phyloP scores from a whole-genome alignment of 371 early-diverging fungal genomes.

The Basidiobolus meristosporus region DNA sequence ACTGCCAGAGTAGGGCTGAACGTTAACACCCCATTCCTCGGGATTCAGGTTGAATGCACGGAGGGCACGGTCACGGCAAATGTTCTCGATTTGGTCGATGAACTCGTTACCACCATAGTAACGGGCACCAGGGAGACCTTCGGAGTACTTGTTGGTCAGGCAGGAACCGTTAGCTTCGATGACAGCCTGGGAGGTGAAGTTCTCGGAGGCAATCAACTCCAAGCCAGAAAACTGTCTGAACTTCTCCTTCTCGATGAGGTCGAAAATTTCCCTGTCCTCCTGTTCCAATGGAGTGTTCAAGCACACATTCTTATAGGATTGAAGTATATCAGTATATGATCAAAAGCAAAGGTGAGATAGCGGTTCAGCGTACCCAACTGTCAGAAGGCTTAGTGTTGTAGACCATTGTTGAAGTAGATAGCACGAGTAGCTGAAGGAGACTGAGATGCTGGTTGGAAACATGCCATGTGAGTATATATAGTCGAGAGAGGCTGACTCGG shows the following conservation, averaged over 20 bases:
- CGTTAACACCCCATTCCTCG: constrained; percentile 97
- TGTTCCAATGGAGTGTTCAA: constrained; percentile 60
- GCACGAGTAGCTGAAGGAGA: too few species aligned
- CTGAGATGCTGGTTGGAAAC: too few species aligned
- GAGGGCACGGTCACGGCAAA: constrained; percentile 93
- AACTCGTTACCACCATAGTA: constrained; percentile 93
- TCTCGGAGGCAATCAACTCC: constrained; percentile 98
- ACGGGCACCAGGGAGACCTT: constrained; percentile 94
- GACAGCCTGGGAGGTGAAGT: constrained; percentile 94
- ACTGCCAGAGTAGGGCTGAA: constrained; percentile 95
- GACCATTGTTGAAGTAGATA: too few species aligned
- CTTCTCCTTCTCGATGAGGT: constrained; percentile 91
- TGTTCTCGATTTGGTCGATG: constrained; percentile 89
- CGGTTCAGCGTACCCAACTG: too few species aligned
- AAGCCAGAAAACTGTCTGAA: constrained; percentile 90
- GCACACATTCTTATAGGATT: constrained; percentile 41
- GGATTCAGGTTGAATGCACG: constrained; percentile 83
- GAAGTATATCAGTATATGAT: too few species aligned
- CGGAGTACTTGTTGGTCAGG: constrained; percentile 99
- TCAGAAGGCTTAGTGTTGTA: too few species aligned
- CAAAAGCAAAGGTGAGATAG: too few species aligned
- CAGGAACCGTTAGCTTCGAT: constrained; percentile 96
- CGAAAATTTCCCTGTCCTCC: constrained; percentile 84
- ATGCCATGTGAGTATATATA: too few species aligned
- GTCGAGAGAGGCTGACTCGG: too few species aligned